Conservation (phyloP, 257 asterid species). For the Primulina huaijiensis region DNA sequence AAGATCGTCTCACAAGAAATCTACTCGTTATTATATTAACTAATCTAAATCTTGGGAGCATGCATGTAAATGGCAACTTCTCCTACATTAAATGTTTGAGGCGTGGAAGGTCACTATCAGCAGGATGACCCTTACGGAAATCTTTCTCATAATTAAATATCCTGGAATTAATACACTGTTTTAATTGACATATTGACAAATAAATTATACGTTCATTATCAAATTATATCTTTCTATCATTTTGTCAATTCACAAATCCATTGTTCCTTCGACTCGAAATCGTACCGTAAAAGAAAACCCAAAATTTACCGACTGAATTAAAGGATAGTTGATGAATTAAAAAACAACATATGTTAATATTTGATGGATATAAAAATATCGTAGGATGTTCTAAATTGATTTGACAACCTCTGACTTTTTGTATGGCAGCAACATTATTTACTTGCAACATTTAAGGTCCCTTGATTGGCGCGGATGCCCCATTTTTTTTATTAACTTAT, state of each 20-base stretch:
- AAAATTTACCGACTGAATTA: neutral
- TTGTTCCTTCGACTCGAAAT: too few relatives aligned
- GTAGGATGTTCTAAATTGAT: neutral
- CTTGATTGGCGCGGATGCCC: neutral
- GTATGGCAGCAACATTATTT: neutral
- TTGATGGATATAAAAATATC: too few relatives aligned
- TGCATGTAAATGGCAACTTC: constrained; percentile 28
- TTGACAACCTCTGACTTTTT: neutral
- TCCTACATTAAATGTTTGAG: constrained; percentile 21
- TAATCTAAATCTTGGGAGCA: constrained; percentile 12
- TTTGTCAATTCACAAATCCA: neutral
- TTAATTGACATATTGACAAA: constrained; percentile 9
- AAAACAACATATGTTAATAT: too few relatives aligned
- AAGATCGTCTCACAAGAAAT: too few relatives aligned
- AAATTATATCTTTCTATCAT: too few relatives aligned
- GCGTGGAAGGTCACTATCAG: constrained; percentile 30
- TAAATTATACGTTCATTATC: constrained; percentile 4
- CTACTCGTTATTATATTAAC: too few relatives aligned
- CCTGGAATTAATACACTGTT: constrained; percentile 2
- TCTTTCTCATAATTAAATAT: constrained; percentile 20
- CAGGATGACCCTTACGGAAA: constrained; percentile 32
- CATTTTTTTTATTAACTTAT: neutral
- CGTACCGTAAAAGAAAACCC: too few relatives aligned
- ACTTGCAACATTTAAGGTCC: neutral
- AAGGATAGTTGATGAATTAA: too few relatives aligned